These are phyloP conservation scores for Amniculicola lignicola DNA, from an alignment of 495 filamentous ascomycete species.

Conservation along the genomic window DNA sequence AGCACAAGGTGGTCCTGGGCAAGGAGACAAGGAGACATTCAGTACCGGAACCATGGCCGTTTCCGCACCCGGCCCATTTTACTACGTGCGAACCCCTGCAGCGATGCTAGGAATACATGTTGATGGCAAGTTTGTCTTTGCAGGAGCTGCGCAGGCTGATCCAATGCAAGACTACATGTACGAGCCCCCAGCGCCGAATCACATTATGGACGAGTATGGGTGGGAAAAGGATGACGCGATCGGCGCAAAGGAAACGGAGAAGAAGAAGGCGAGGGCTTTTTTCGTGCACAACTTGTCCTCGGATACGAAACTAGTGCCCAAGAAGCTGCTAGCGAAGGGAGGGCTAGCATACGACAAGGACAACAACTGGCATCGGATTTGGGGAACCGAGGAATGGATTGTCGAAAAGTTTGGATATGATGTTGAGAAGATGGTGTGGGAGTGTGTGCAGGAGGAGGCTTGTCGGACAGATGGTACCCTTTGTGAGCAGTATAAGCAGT, in stretches of 20 bases:
- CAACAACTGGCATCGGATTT: constrained; percentile 5
- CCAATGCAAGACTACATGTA: constrained; percentile 1
- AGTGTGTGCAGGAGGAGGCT: constrained; percentile 48
- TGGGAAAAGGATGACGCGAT: constrained; percentile 46
- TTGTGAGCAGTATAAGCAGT: neutral
- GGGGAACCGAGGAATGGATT: neutral
- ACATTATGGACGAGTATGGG: constrained; percentile 23
- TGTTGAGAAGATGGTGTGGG: constrained; percentile 52
- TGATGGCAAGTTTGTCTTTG: neutral
- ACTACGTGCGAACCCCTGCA: constrained; percentile 47
- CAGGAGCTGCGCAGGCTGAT: constrained; percentile 1
- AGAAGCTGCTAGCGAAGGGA: constrained; percentile 20
- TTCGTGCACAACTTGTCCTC: constrained; percentile 10
- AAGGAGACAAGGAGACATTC: constrained; percentile 68
- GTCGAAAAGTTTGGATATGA: constrained; percentile 17
- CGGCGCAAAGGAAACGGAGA: constrained; percentile 41
- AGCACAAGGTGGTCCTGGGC: constrained; percentile 54
- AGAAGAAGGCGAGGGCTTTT: constrained; percentile 48
- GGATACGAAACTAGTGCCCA: constrained; percentile 3
- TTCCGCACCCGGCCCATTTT: constrained; percentile 44
- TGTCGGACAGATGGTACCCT: constrained; percentile 34
- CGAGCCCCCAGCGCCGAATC: neutral
- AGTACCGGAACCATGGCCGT: constrained; percentile 53
- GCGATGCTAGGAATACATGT: constrained; percentile 43
- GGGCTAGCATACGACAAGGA: constrained; percentile 31